Base-by-base conservation (phyloP, 352 stramenopile genomes). In the Phytophthora ohioensis region DNA sequence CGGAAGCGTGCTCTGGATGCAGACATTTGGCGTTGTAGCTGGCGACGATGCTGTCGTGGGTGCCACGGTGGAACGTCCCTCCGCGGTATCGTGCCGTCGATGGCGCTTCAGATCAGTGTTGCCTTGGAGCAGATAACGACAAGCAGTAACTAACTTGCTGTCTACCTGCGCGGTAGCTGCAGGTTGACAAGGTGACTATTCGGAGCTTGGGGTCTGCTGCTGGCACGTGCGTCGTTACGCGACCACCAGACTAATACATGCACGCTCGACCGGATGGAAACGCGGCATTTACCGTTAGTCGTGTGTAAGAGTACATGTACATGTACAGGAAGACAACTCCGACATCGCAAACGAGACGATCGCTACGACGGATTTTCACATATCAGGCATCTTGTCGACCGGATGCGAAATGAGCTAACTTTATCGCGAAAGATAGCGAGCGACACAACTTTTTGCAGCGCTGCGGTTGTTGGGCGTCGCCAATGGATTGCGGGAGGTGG, bases 1-100 rank as follows among this genome's bases (percentile, higher is more conserved):
- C 11, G 21, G 21, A 11, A 31, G 11, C 12, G 48, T 4, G 11
- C 5, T 51, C 48, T 32, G 48, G 17, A 57, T 12, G 47, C 47
- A 54, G 55, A 63, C 41, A 63, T 63, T 63, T 63, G 41, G 5
- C 21, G 17, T 65, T 13, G 43, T 49, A 57, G 32, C 36, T 57
- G 51, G 17, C 46, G 13, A 38, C n/a, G 27, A n/a, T 4, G 21
- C 4, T 48, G 57, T 21, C 57, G 34, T 47, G 43, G 45, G 11
- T 38, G 42, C 17, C 17, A 52, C 45, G 21, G 27, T 52, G 45
- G 45, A 52, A 52, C 45, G 17, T 31, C 43, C 45, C 6, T 35
- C 4, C 31, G 43, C 32, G 32, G 13, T 35, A 34, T 64, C 45
- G 43, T 64, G 57, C 2, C 35, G n/a, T 64, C 43, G 57, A 34